Conservation (phyloP, 441 rosid genomes). For the Erysimum cheiri region DNA sequence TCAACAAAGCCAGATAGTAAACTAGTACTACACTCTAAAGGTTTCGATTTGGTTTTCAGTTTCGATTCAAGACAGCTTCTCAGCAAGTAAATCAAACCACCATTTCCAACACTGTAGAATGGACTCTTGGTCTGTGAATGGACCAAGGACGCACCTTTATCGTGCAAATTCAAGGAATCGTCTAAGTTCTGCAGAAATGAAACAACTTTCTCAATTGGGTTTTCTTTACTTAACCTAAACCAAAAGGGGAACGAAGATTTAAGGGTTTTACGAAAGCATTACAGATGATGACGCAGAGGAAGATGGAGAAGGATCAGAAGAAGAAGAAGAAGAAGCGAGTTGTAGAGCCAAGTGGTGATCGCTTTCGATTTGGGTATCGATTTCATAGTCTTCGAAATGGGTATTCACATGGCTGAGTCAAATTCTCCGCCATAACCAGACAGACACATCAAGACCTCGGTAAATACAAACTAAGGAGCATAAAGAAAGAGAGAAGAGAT, state of each 20-base stretch:
- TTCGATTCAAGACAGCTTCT: slow-evolving; percentile 58
- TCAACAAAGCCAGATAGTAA: slow-evolving; percentile 62
- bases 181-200: slow-evolving; percentile 24
- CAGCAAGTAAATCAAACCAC: slow-evolving; percentile 65
- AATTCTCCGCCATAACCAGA: neutral
- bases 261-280: neutral
- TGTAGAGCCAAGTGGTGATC: slow-evolving; percentile 52
- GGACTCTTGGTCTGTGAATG: slow-evolving; percentile 54
- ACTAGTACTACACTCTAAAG: slow-evolving; percentile 38
- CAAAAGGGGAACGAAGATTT: neutral
- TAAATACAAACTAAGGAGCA: neutral
- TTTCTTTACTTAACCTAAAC: neutral
- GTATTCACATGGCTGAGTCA: slow-evolving; percentile 68
- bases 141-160: slow-evolving; percentile 48
- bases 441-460: neutral
- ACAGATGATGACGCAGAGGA: slow-evolving; percentile 21
- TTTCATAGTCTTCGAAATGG: slow-evolving; percentile 65
- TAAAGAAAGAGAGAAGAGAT: neutral
- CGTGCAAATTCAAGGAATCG: slow-evolving; percentile 28
- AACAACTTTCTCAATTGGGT: slow-evolving; percentile 16
- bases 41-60: slow-evolving; percentile 27
- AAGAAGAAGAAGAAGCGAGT: slow-evolving; percentile 43
- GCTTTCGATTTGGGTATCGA: slow-evolving; percentile 41
- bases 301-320: slow-evolving; percentile 25
- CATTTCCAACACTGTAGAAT: slow-evolving; percentile 52